These are phyloP conservation scores for Mallotus repandus DNA, from an alignment of 441 rosid genomes.

Conservation along the genomic window DNA sequence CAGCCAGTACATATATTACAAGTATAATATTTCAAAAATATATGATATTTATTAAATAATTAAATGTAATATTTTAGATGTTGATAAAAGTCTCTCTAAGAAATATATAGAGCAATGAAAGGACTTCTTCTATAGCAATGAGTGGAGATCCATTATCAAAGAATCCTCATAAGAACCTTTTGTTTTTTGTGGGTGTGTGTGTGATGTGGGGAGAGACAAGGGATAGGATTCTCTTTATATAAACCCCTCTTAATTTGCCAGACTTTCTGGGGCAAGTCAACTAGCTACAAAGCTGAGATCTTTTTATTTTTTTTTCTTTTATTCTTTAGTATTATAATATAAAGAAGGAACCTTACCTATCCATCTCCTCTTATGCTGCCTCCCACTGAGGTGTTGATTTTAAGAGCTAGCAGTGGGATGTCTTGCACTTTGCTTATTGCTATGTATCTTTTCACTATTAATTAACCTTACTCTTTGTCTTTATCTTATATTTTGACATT, in stretches of 20 bases:
- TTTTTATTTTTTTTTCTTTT: background rate
- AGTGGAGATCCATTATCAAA: conserved; percentile 41
- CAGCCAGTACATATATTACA: too few relatives aligned
- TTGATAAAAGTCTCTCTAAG: too few relatives aligned
- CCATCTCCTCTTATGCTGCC: conserved; percentile 27
- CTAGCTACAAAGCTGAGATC: conserved; percentile 40
- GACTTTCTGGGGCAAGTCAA: conserved; percentile 69
- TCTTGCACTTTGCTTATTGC: conserved; percentile 16
- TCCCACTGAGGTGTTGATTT: conserved; percentile 36
- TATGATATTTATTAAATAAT: too few relatives aligned
- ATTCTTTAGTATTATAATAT: background rate
- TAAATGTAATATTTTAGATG: too few relatives aligned
- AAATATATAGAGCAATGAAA: too few relatives aligned
- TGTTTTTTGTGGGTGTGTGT: background rate
- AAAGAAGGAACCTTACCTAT: conserved; percentile 15
- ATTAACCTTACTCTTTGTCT: background rate
- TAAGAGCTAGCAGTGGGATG: conserved; percentile 12
- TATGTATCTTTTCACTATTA: background rate
- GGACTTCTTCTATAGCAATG: conserved; percentile 21
- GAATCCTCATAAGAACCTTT: conserved; percentile 30
- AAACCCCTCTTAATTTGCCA: conserved; percentile 37
- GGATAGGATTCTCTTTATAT: conserved; percentile 52
- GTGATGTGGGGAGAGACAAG: conserved; percentile 9
- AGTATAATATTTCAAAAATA: too few relatives aligned
- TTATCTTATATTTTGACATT: conserved; percentile 5